These are phyloP conservation scores for Tulasnella sp. DNA, from an alignment of 768 basidiomycete species.

Conservation along the genomic window DNA sequence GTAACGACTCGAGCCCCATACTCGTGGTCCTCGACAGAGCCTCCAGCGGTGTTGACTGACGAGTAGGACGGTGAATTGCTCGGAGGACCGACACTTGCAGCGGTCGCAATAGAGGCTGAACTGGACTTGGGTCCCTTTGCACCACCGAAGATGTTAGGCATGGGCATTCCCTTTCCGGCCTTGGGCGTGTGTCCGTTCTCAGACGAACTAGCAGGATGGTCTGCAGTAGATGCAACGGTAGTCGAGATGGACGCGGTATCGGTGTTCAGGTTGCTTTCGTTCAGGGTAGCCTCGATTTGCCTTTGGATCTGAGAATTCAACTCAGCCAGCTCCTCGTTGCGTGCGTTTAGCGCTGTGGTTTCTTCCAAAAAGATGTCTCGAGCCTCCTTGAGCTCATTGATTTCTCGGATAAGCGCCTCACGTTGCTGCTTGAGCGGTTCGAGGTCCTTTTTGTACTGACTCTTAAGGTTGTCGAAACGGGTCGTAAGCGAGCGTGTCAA, in stretches of 20 bases:
- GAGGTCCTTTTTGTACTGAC: conserved; percentile 80
- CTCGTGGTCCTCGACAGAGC: conserved; percentile 31
- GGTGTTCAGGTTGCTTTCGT: conserved; percentile 27
- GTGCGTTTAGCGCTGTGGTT: conserved; percentile 77
- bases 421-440: conserved; percentile 75
- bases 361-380: conserved; percentile 87
- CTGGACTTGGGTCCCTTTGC: not conserved
- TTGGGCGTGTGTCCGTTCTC: not conserved
- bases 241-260: conserved; percentile 20
- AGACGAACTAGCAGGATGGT: not conserved
- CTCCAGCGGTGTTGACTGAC: conserved; percentile 25
- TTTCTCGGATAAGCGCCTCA: conserved; percentile 69
- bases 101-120: not conserved
- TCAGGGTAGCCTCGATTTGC: conserved; percentile 49
- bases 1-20: conserved; percentile 31
- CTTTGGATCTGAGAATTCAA: conserved; percentile 75
- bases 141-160: not conserved
- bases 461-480: conserved; percentile 79
- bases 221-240: not conserved
- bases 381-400: conserved; percentile 75
- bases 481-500: conserved; percentile 64
- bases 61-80: conserved; percentile 25
- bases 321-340: conserved; percentile 89
- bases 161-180: not conserved
- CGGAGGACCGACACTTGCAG: not conserved